Conservation (phyloP, 495 filamentous ascomycete species). For the Aspergillus bertholletiae region DNA sequence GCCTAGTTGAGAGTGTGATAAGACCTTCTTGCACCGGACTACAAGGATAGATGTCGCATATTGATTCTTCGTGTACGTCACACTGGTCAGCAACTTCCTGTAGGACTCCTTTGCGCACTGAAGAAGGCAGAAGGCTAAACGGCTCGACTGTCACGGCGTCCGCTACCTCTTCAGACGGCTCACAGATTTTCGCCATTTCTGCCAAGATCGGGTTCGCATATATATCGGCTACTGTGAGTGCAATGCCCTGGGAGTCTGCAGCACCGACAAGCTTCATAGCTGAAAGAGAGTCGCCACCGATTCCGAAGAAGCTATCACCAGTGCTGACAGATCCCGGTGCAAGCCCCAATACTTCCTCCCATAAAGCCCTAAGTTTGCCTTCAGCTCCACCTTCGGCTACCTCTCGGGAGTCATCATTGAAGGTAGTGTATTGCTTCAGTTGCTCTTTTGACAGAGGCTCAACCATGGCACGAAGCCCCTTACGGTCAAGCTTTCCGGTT, state of each 20-base stretch:
- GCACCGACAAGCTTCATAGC: conserved; percentile 53
- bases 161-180: not conserved
- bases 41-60: conserved; percentile 63
- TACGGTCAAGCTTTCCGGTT: conserved; percentile 61
- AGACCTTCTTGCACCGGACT: conserved; percentile 69
- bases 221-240: conserved; percentile 47
- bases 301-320: conserved; percentile 49
- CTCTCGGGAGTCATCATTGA: conserved; percentile 24
- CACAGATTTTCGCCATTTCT: conserved; percentile 44
- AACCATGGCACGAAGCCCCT: conserved; percentile 44
- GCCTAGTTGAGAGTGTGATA: conserved; percentile 56
- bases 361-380: conserved; percentile 30
- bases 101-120: conserved; percentile 27
- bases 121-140: conserved; percentile 43
- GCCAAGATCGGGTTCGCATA: conserved; percentile 43
- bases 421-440: conserved; percentile 37
- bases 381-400: conserved; percentile 27
- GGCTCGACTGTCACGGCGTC: conserved; percentile 24
- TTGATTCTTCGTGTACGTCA: conserved; percentile 29
- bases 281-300: conserved; percentile 55
- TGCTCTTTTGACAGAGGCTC: conserved; percentile 37
- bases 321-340: conserved; percentile 35
- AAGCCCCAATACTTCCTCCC: conserved; percentile 35
- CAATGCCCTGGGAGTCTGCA: conserved; percentile 38
- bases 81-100: conserved; percentile 46